A percentile compares a stretch with the other conserved stretches of the same genome.
Conservation (phyloP, 2,329 filamentous ascomycete genomes). For the Exutisphaerella laricina region DNA sequence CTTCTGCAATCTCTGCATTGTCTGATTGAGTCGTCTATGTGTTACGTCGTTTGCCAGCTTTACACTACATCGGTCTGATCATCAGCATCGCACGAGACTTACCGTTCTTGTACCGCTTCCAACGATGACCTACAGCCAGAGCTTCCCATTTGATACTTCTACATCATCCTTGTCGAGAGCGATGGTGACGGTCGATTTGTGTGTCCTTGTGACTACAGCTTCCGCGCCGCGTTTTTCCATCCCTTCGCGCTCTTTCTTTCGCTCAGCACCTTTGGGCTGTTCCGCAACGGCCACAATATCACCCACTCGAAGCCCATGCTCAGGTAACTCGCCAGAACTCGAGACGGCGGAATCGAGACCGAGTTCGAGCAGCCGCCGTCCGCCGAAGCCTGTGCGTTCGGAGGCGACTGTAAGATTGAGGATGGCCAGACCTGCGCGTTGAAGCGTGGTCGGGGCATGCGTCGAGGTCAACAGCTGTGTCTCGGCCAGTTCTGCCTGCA, state of each 20-base stretch:
- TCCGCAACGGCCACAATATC: conserved; percentile 74
- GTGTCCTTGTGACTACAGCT: conserved; percentile 65
- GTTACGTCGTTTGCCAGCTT: conserved; percentile 64
- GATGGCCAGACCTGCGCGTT: conserved; percentile 72
- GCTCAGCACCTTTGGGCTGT: conserved; percentile 64
- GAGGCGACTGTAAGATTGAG: conserved; percentile 68
- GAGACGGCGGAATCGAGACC: conserved; percentile 64
- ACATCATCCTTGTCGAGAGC: conserved; percentile 62
- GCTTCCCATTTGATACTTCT: conserved; percentile 49
- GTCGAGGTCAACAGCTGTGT: conserved; percentile 61
- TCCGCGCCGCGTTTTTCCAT: conserved; percentile 62
- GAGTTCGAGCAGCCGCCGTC: conserved; percentile 84
- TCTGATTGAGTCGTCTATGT: conserved; percentile 60
- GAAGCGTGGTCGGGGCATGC: conserved; percentile 62
- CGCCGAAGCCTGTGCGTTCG: conserved; percentile 82
- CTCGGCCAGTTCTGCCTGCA: conserved; percentile 65
- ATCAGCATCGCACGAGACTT: conserved; percentile 20
- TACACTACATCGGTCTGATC: conserved; percentile 48
- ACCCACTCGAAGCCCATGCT: conserved; percentile 69
- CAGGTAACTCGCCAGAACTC: conserved; percentile 49
- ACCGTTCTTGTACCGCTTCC: too few species aligned
- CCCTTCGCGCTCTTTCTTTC: conserved; percentile 66
- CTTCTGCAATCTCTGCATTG: conserved; percentile 55
- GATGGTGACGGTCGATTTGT: conserved; percentile 55
- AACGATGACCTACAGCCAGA: conserved; percentile 62